Evolutionary conservation across 2,329 filamentous ascomycete species (phyloP).

Genomic region (Cephalotrichum gorgonifer): DNA sequence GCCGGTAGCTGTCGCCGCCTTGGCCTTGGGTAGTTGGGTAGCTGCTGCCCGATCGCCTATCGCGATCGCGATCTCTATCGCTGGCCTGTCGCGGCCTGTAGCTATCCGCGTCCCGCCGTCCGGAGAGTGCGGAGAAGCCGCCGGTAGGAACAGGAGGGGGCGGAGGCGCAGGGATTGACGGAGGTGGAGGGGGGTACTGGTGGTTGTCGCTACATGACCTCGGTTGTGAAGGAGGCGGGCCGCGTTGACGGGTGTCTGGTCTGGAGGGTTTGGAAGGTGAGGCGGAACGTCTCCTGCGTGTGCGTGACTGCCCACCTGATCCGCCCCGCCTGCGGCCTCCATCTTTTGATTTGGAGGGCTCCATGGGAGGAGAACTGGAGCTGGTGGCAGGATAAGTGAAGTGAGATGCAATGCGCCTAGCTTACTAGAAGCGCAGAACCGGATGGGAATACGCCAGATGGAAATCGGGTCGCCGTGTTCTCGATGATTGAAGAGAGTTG

Average conservation of each 20-base stretch:
- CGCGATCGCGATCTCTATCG: not conserved
- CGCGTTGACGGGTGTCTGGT: not conserved
- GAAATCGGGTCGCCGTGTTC: too few species aligned
- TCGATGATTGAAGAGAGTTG: too few species aligned
- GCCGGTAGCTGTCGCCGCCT: conserved; percentile 4
- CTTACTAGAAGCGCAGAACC: too few species aligned
- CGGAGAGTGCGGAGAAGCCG: not conserved
- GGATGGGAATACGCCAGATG: too few species aligned
- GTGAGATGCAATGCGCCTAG: too few species aligned
- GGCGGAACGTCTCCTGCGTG: conserved; percentile 1
- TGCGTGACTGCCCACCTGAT: not conserved
- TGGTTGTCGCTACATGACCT: not conserved
- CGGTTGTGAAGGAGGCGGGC: not conserved
- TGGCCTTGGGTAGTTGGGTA: not conserved
- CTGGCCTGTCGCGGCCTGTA: not conserved
- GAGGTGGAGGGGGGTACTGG: not conserved
- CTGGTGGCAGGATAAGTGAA: too few species aligned
- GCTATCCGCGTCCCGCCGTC: not conserved
- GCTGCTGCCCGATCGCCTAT: not conserved
- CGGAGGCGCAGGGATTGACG: not conserved
- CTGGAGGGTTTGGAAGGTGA: not conserved
- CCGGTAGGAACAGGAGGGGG: not conserved
- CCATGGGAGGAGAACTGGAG: too few species aligned
- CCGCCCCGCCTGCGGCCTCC: not conserved
- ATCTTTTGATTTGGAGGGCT: not conserved